Evolutionary conservation across 371 early-diverging fungal genomes (phyloP), one percentile per base, ranked within the genome.

Genomic region (Rhizopus stolonifer): DNA sequence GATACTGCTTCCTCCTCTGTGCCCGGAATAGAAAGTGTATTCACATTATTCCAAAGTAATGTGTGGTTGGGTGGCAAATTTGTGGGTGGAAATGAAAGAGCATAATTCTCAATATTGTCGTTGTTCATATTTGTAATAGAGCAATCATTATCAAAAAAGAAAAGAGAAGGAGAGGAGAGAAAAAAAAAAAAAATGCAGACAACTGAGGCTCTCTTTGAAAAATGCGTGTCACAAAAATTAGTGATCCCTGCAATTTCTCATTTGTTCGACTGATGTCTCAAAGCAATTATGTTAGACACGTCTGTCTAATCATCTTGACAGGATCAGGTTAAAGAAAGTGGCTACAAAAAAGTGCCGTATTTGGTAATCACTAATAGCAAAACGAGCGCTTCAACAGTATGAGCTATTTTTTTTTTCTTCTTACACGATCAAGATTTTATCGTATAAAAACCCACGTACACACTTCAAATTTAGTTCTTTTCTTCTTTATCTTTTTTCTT

Each of bases 31-130:
- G 46, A 34, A 50, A 60, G 50, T 23, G 54, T 54, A 18, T 49
- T 60, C 14, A 58, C 47, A 31, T 50, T 50, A 11, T 49, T 38
- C 60, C 60, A 60, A 24, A 60, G 40, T n/a, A 60, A 32, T 9
- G 31, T 10, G 31, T 29, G 10, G 31, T 25, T 36, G 8, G 36
- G 34, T 17, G 42, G n/a, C 18, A 19, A 18, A 15, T 56, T 23
- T 23, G 22, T 21, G 8, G 42, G 21, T 21, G 36, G n/a, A n/a
- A 36, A 4, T 36, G 36, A 15, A n/a, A 36, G 14, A 15, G 1
- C n/a, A n/a, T 15, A 5, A 15, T 36, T 36, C 5, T 36, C n/a
- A 15, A 14, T 15, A 15, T 36, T 2, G 6, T 36, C 36, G 5
- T 15, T 36, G 11, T 36, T 15, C 9, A 14, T 36, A 36, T 36